phyloP scores from a whole-genome alignment of 169 alveolate species.

The Eimeria maxima region DNA sequence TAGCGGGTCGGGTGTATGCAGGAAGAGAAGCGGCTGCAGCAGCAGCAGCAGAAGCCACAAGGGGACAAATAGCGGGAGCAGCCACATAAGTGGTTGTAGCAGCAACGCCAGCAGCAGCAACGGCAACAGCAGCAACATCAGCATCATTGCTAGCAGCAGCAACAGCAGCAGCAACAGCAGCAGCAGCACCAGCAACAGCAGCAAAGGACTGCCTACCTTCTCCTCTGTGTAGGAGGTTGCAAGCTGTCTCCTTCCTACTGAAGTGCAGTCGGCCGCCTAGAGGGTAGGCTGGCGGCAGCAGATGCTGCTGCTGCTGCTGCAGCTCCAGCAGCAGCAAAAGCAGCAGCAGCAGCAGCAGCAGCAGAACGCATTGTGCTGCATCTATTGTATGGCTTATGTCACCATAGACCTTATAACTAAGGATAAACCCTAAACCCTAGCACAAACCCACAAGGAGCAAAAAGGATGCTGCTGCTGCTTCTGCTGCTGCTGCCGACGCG shows the following conservation, averaged over 20 bases:
- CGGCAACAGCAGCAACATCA: background rate
- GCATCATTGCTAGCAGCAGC: background rate
- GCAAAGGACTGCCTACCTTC: too few relatives aligned
- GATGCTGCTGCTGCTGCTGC: background rate
- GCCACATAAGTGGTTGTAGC: background rate
- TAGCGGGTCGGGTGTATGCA: background rate
- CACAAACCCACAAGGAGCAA: background rate
- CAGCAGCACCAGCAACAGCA: too few relatives aligned
- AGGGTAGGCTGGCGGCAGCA: background rate
- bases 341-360: slow-evolving; percentile 21
- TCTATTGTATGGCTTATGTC: background rate
- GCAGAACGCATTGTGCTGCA: background rate
- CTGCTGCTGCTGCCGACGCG: slow-evolving; percentile 30
- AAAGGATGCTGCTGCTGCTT: slow-evolving; percentile 1
- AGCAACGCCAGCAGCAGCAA: too few relatives aligned
- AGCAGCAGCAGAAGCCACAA: background rate
- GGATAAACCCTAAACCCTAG: too few relatives aligned
- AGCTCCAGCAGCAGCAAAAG: slow-evolving; percentile 7
- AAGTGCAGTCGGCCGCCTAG: too few relatives aligned
- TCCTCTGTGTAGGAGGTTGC: too few relatives aligned
- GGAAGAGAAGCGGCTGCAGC: too few relatives aligned
- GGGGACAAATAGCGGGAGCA: background rate
- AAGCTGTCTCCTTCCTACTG: too few relatives aligned
- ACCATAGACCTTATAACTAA: background rate
- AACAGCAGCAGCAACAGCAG: slow-evolving; percentile 24